Conservation (phyloP, 2,329 filamentous ascomycete genomes). For the Colletotrichum musae region DNA sequence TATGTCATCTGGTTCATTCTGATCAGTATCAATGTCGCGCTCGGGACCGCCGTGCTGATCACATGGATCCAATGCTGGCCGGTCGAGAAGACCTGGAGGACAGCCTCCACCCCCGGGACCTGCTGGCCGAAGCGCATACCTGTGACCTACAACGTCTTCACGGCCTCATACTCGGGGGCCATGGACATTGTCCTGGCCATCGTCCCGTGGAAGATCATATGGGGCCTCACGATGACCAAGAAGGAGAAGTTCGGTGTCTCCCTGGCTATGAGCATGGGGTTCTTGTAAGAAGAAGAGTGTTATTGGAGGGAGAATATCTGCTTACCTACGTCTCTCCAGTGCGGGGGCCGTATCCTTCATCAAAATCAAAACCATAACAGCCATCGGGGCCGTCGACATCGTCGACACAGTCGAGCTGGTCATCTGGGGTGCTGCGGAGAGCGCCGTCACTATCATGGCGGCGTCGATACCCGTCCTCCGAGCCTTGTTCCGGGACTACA, state of each 20-base stretch:
- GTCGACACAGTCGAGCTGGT: conserved; percentile 44
- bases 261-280: conserved; percentile 58
- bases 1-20: conserved; percentile 47
- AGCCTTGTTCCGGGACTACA: conserved; percentile 43
- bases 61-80: conserved; percentile 48
- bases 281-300: conserved; percentile 51
- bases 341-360: conserved; percentile 51
- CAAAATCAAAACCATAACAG: conserved; percentile 48
- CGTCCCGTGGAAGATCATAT: conserved; percentile 58
- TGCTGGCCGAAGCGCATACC: conserved; percentile 47
- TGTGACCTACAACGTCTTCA: conserved; percentile 50
- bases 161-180: conserved; percentile 50
- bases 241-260: conserved; percentile 58
- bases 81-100: conserved; percentile 45
- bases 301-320: not conserved
- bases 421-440: conserved; percentile 49
- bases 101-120: conserved; percentile 41
- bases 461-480: conserved; percentile 52
- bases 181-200: conserved; percentile 58
- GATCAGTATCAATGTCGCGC: conserved; percentile 44
- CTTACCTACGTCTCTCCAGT: conserved; percentile 40
- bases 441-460: conserved; percentile 50
- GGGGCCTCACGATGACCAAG: conserved; percentile 54
- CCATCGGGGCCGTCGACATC: conserved; percentile 43
- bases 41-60: conserved; percentile 44